Evolutionary conservation across 495 filamentous ascomycete genomes (phyloP).

Genomic region (Talaromyces stipitatus): DNA sequence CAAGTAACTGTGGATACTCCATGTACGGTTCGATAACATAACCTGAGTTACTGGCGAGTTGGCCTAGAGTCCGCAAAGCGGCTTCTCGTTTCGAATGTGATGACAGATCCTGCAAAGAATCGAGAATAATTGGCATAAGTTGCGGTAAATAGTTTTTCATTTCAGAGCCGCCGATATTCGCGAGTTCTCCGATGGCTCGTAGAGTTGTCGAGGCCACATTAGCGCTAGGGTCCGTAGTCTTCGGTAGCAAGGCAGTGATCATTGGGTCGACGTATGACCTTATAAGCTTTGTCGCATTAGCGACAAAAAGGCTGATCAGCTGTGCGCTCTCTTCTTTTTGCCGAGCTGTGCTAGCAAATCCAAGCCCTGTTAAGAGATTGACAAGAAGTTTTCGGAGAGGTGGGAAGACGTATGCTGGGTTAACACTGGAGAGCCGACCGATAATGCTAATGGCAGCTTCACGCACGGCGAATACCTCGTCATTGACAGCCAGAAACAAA

Average conservation of each 20-base stretch:
- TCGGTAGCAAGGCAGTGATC: constrained; percentile 81
- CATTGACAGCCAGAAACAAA: constrained; percentile 92
- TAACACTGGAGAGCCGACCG: constrained; percentile 80
- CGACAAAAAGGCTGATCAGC: constrained; percentile 84
- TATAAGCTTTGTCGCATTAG: constrained; percentile 82
- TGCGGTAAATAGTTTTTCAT: constrained; percentile 81
- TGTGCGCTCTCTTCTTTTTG: constrained; percentile 95
- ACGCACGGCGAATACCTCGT: constrained; percentile 83
- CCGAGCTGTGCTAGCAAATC: constrained; percentile 86
- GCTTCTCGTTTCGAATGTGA: constrained; percentile 84
- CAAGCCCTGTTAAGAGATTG: constrained; percentile 89
- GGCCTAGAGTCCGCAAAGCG: constrained; percentile 81
- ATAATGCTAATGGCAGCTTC: constrained; percentile 95
- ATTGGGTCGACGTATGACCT: constrained; percentile 95
- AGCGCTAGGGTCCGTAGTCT: constrained; percentile 72
- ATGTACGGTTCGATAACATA: constrained; percentile 97
- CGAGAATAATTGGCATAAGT: constrained; percentile 91
- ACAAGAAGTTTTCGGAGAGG: constrained; percentile 89
- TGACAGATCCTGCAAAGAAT: constrained; percentile 85
- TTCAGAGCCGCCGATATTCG: constrained; percentile 83
- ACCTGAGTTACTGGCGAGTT: constrained; percentile 86
- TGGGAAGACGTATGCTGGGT: constrained; percentile 95
- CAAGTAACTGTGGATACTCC: constrained; percentile 87
- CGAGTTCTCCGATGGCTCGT: constrained; percentile 85
- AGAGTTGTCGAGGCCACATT: constrained; percentile 89